A percentile compares a stretch with the other conserved stretches of the same genome.
These are phyloP conservation scores for Adiantum capillusveneris DNA, from an alignment of 75 land plant species.

Conservation along the genomic window DNA sequence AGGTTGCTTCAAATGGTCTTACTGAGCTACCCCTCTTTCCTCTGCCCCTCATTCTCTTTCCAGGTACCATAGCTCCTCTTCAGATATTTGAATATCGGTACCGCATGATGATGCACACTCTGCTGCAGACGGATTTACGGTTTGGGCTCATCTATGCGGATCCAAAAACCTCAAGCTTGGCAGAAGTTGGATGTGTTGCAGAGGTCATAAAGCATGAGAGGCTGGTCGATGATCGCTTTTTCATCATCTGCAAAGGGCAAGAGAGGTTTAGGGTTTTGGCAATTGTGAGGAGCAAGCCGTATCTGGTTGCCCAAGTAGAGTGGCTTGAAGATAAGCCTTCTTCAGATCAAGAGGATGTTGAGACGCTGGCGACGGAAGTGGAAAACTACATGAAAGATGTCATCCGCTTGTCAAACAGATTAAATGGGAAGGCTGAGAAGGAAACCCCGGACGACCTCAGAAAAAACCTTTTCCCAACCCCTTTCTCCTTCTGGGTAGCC, in stretches of 20 bases:
- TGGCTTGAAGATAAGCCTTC: conserved; percentile 79
- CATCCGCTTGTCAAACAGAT: conserved; percentile 69
- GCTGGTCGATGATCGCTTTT: conserved; percentile 93
- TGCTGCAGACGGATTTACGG: conserved; percentile 89
- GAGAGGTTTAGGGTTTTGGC: conserved; percentile 78
- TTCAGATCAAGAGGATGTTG: conserved; percentile 57
- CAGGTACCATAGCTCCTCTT: conserved; percentile 82
- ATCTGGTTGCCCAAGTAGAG: too few relatives aligned
- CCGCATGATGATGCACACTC: conserved; percentile 99
- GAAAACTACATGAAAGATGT: conserved; percentile 84
- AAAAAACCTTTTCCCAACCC: conserved; percentile 47
- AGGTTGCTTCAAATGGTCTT: too few relatives aligned
- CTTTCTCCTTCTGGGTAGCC: too few relatives aligned
- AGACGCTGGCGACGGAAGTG: conserved; percentile 72
- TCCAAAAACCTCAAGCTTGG: conserved; percentile 33
- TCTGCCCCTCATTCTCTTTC: conserved; percentile 87
- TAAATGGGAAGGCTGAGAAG: conserved; percentile 48
- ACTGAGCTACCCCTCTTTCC: conserved; percentile 95
- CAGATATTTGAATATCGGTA: conserved; percentile 99
- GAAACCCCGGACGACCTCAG: conserved; percentile 59
- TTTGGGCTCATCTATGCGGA: conserved; percentile 95
- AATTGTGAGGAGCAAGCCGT: conserved; percentile 66
- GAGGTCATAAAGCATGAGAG: conserved; percentile 94
- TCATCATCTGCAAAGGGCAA: conserved; percentile 92
- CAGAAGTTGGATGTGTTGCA: conserved; percentile 88